Percentiles rank a stretch among this genome's conserved stretches.
These are phyloP conservation scores for Trichoderma guizhouense DNA, from an alignment of 2,329 filamentous ascomycete species.

Conservation along the genomic window DNA sequence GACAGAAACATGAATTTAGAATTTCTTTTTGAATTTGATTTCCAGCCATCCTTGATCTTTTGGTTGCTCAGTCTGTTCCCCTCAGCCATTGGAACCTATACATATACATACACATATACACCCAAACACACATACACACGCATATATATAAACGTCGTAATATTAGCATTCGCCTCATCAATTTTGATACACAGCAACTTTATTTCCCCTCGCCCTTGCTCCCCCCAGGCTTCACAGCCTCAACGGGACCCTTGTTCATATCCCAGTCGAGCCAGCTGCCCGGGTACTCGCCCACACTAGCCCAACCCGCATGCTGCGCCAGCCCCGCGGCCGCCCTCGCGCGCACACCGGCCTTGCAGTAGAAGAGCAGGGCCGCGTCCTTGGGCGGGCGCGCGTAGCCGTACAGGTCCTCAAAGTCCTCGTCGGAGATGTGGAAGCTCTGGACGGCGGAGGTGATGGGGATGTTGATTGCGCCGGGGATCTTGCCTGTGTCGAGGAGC, in stretches of 20 bases:
- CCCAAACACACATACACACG: not conserved
- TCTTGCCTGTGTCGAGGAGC: conserved; percentile 61
- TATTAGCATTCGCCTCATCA: not conserved
- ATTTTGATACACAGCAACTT: not conserved
- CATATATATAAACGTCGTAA: not conserved
- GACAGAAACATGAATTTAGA: conserved; percentile 3
- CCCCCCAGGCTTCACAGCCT: conserved; percentile 25
- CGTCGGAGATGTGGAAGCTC: conserved; percentile 68
- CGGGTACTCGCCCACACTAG: conserved; percentile 65
- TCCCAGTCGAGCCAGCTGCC: conserved; percentile 84
- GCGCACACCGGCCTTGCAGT: conserved; percentile 89
- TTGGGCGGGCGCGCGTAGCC: conserved; percentile 66
- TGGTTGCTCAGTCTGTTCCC: not conserved
- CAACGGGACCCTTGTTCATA: conserved; percentile 60
- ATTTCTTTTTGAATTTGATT: not conserved
- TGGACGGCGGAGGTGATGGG: conserved; percentile 76
- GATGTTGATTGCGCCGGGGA: conserved; percentile 79
- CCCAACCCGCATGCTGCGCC: conserved; percentile 74
- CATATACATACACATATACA: not conserved
- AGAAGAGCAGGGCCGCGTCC: conserved; percentile 69
- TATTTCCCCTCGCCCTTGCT: not conserved
- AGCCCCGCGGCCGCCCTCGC: conserved; percentile 73
- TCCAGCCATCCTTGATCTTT: not conserved
- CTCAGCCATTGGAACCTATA: not conserved
- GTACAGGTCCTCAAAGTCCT: conserved; percentile 80